Evolutionary conservation across 73 alveolate genomes (phyloP), one percentile per base, ranked within the genome.

Genomic region (Stentor roeselii): DNA sequence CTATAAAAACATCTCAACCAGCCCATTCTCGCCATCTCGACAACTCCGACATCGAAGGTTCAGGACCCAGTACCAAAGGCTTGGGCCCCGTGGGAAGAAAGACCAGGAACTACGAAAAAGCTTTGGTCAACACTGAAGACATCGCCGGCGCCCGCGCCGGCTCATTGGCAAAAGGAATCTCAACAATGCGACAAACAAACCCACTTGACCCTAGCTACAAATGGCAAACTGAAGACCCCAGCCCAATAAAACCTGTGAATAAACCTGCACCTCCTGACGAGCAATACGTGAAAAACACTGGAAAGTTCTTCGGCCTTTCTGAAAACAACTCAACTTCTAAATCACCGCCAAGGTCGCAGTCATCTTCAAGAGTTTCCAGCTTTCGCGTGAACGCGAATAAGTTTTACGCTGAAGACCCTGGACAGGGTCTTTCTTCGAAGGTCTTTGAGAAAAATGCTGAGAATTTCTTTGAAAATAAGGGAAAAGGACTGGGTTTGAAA

Each of bases 141-240:
- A 59, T 86, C 21, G 82, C 11, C 30, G 92, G 92, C 27, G 92
- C 92, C 3, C 86, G 83, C 35, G 61, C 87, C 11, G 67, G 87
- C 6, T 38, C 92, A 0, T 3, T 86, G 37, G 83, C 82, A 74
- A 83, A 59, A 83, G 89, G 90, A 1, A 36, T 86, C 6, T 37
- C 58, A 15, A 36, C 90, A 0, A n/a, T 42, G 42, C 82, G 92
- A 84, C 21, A 0, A 3, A 86, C 86, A 3, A 39, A 86, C 40
- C 92, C 92, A 3, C 82, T 84, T 41, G 61, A 84, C 67, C 92
- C 92, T 27, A 38, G 11, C 2, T 86, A 86, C 40, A 67, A 30
- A 34, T 67, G 80, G 80, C 1, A 21, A 1, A 67, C 80, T 67
- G 80, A 67, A 2, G 80, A 67, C 34, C n/a, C n/a, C n/a, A 32